Evolutionary conservation across 1,284 basidiomycete species (phyloP).

Genomic region (Leccinum angustisporum): DNA sequence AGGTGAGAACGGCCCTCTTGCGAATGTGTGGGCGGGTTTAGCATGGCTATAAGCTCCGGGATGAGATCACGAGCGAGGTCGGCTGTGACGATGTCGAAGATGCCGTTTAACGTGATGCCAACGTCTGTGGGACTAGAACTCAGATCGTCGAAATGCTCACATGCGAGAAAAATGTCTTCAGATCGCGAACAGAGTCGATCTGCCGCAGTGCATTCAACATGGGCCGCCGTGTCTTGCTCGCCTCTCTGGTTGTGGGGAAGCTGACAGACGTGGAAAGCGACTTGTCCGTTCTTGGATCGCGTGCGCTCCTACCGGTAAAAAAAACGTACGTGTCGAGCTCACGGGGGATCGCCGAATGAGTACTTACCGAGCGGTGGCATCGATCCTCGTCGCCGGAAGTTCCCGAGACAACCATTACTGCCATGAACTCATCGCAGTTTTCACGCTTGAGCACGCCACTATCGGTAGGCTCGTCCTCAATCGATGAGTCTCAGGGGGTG

Average conservation of each 20-base stretch:
- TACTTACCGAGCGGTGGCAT: too few species aligned
- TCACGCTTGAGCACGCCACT: too few species aligned
- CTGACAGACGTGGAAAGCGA: background rate
- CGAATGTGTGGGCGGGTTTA: constrained; percentile 84
- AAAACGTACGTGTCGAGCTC: too few species aligned
- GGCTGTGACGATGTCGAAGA: constrained; percentile 86
- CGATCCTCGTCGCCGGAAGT: too few species aligned
- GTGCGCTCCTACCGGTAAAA: too few species aligned
- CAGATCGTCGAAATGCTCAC: constrained; percentile 76
- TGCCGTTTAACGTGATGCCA: constrained; percentile 81
- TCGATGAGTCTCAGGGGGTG: too few species aligned
- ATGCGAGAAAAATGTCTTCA: constrained; percentile 85
- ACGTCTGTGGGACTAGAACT: constrained; percentile 76
- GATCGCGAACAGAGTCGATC: constrained; percentile 79
- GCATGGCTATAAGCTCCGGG: constrained; percentile 83
- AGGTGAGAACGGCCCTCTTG: constrained; percentile 83
- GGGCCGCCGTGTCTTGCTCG: constrained; percentile 64
- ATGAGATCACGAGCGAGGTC: constrained; percentile 89
- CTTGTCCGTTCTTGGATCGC: too few species aligned
- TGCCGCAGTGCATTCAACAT: constrained; percentile 66
- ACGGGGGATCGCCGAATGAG: too few species aligned
- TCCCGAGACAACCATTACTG: too few species aligned
- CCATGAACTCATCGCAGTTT: too few species aligned
- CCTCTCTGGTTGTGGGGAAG: constrained; percentile 29
- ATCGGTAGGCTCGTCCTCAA: too few species aligned